Evolutionary conservation across 2,329 filamentous ascomycete genomes (phyloP).

Genomic region (Daldinia eschscholtzii): DNA sequence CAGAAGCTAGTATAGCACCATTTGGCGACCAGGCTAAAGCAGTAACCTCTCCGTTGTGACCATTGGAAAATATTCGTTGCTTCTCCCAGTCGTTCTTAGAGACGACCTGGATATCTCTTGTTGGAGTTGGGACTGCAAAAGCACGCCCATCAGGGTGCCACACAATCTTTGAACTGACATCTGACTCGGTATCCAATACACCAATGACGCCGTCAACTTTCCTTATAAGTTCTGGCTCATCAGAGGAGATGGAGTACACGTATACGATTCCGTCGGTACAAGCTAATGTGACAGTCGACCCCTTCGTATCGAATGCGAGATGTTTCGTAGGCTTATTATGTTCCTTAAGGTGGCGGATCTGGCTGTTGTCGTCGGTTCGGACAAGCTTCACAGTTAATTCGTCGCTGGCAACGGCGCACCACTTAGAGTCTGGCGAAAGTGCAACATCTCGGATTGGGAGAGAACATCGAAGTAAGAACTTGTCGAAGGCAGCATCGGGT

Average conservation of each 20-base stretch:
- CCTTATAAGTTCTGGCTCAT: constrained; percentile 83
- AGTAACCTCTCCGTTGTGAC: constrained; percentile 86
- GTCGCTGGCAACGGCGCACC: constrained; percentile 97
- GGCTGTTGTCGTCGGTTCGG: constrained; percentile 80
- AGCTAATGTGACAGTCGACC: constrained; percentile 80
- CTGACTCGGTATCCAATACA: constrained; percentile 79
- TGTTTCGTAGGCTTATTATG: constrained; percentile 92
- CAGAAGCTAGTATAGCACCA: constrained; percentile 83
- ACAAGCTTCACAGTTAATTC: constrained; percentile 93
- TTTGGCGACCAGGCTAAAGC: constrained; percentile 95
- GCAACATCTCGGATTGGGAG: constrained; percentile 88
- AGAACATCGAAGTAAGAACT: constrained; percentile 85
- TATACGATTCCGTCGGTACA: constrained; percentile 92
- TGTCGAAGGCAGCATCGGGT: constrained; percentile 78
- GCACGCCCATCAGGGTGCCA: constrained; percentile 97
- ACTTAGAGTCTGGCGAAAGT: constrained; percentile 82
- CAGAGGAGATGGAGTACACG: constrained; percentile 83
- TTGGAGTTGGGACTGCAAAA: constrained; percentile 86
- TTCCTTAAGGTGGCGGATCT: constrained; percentile 82
- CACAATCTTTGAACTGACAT: constrained; percentile 78
- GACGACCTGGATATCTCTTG: constrained; percentile 85
- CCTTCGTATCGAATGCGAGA: constrained; percentile 86
- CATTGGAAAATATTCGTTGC: constrained; percentile 81
- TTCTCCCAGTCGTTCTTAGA: constrained; percentile 92
- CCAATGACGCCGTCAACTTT: constrained; percentile 90